Evolutionary conservation across 768 basidiomycete genomes (phyloP), one percentile per base, ranked within the genome.

Genomic region (Calocybe cyanea): DNA sequence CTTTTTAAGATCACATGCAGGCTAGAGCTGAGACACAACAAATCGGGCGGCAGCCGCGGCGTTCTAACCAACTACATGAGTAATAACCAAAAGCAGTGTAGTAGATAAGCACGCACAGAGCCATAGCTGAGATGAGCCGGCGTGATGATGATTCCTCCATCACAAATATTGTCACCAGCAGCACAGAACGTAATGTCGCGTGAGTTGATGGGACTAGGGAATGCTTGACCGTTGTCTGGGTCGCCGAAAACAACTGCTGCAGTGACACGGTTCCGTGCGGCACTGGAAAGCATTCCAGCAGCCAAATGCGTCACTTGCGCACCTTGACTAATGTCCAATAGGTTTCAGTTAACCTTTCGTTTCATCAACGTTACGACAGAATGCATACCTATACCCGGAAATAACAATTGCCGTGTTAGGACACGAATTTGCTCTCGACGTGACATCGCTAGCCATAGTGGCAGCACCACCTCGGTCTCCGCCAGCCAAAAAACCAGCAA

Each of bases 221-320:
- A 56, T 6, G 51, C 45, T 32, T 57, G 54, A 5, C 52, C 51
- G 17, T 58, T 52, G 15, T 60, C 54, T 3, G 57, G 58, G 46
- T 60, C 58, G 15, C 58, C 58, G 20, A 60, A 60, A 7, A 58
- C 57, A 19, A 60, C 55, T 14, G 34, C 57, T 21, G 55, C 58
- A 21, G 46, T 50, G 48, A 60, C 50, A n/a, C 58, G 56, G 41
- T 33, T 38, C 18, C 50, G 56, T 13, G 50, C 45, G 11, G 54
- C 21, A 8, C 64, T 37, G 3, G 70, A 66, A 21, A 72, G 60
- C 46, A 55, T 45, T 7, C 54, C 53, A 15, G 67, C 68, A 13
- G 70, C 66, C 8, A 66, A 60, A 42, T 71, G 70, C 3, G 65
- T 64, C 1, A 72, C 61, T 45, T 71, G 69, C 7, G 61, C 63